Evolutionary conservation across 2,329 filamentous ascomycete species (phyloP).

Genomic region (Penicillium brevicompactum): DNA sequence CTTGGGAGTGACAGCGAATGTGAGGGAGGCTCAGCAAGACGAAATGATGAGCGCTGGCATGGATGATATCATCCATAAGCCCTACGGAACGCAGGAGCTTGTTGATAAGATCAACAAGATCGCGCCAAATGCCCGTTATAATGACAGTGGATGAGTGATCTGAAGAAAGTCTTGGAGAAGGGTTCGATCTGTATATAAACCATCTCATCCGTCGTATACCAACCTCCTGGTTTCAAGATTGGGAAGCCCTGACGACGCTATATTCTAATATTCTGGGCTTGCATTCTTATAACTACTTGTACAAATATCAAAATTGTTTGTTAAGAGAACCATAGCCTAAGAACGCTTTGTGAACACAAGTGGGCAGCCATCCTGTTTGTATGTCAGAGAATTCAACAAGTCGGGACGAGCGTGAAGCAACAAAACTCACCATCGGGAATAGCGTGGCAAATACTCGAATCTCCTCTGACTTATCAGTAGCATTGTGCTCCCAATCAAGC

Average conservation of each 20-base stretch:
- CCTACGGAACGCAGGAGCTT: slow-evolving; percentile 73
- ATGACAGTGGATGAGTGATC: neutral
- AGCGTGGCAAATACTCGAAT: slow-evolving; percentile 55
- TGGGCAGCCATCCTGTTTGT: slow-evolving; percentile 37
- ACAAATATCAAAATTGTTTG: neutral
- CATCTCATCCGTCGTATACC: neutral
- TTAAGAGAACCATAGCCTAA: neutral
- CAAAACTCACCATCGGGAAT: slow-evolving; percentile 50
- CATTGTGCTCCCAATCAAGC: slow-evolving; percentile 54
- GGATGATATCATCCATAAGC: slow-evolving; percentile 77
- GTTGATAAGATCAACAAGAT: slow-evolving; percentile 67
- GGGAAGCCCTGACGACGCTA: neutral
- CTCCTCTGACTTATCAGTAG: slow-evolving; percentile 52
- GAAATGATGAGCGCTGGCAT: slow-evolving; percentile 73
- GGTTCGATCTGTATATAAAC: neutral
- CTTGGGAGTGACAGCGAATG: slow-evolving; percentile 66
- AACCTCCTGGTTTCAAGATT: neutral
- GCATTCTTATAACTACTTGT: neutral
- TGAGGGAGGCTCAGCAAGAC: slow-evolving; percentile 71
- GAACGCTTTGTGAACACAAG: slow-evolving; percentile 40
- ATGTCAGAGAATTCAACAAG: slow-evolving; percentile 2
- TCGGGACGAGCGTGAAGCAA: neutral
- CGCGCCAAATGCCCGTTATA: slow-evolving; percentile 3
- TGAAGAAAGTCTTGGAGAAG: neutral
- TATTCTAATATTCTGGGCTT: neutral